phyloP scores from a whole-genome alignment of 805 yeast species.

The Lipomyces yamanashiensis region DNA sequence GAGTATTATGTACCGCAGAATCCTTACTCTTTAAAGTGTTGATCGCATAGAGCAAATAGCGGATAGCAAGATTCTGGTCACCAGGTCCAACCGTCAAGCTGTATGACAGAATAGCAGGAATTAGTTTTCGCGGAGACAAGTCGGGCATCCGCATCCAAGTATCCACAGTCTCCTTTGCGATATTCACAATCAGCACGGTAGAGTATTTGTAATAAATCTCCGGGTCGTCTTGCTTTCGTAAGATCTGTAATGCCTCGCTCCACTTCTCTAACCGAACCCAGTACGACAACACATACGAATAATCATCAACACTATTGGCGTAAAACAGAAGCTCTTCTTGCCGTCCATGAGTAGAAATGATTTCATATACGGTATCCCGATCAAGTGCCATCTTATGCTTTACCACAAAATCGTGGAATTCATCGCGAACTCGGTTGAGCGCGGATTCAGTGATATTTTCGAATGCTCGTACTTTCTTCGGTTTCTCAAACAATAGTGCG shows the following conservation, averaged over 20 bases:
- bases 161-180: slow-evolving; percentile 71
- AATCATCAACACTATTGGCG: slow-evolving; percentile 71
- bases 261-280: slow-evolving; percentile 74
- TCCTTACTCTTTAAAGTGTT: slow-evolving; percentile 52
- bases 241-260: slow-evolving; percentile 67
- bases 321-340: slow-evolving; percentile 65
- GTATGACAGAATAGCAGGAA: slow-evolving; percentile 78
- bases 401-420: slow-evolving; percentile 57
- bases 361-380: slow-evolving; percentile 68
- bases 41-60: slow-evolving; percentile 63
- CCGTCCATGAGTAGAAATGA: slow-evolving; percentile 69
- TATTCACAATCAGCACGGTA: slow-evolving; percentile 66
- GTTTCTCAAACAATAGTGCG: slow-evolving; percentile 47
- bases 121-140: slow-evolving; percentile 63
- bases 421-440: slow-evolving; percentile 40
- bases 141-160: slow-evolving; percentile 69
- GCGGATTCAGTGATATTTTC: slow-evolving; percentile 40
- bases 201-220: slow-evolving; percentile 67
- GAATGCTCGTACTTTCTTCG: slow-evolving; percentile 41
- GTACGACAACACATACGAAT: slow-evolving; percentile 67
- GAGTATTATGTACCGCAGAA: slow-evolving; percentile 66
- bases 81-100: slow-evolving; percentile 44
- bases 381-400: slow-evolving; percentile 59
- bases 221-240: slow-evolving; percentile 56
- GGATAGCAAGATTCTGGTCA: slow-evolving; percentile 64